Percentiles rank a stretch among this genome's conserved stretches.
Evolutionary conservation across 2,329 filamentous ascomycete species (phyloP).

Genomic region (Cladorrhinum sp.): DNA sequence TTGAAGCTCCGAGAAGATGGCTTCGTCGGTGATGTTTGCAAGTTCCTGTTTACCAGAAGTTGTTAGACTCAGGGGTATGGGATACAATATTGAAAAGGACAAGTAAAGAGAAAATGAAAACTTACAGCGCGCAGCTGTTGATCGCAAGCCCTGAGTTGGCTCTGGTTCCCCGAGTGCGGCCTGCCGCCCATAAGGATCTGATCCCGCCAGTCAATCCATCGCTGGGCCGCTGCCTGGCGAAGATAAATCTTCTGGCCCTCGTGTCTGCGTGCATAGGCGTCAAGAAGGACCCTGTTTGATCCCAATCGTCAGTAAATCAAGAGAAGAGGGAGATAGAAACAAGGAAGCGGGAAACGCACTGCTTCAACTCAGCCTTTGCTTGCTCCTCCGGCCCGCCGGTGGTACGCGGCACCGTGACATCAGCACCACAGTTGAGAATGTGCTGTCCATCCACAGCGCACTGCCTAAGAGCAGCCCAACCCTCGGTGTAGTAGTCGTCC

Average conservation of each 20-base stretch:
- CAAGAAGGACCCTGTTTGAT: constrained; percentile 50
- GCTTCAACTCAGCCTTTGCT: constrained; percentile 58
- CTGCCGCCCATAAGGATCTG: constrained; percentile 50
- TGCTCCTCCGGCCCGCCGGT: constrained; percentile 57
- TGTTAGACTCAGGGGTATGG: neutral
- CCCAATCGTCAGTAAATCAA: neutral
- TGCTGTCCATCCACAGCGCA: constrained; percentile 61
- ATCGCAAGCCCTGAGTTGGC: constrained; percentile 53
- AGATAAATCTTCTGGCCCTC: constrained; percentile 64
- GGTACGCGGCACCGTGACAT: constrained; percentile 55
- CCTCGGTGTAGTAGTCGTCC: constrained; percentile 61
- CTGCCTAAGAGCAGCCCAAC: constrained; percentile 60
- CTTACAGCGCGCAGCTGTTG: constrained; percentile 55
- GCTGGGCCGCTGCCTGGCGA: constrained; percentile 57
- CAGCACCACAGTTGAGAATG: constrained; percentile 62
- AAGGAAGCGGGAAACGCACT: constrained; percentile 46
- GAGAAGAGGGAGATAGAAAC: neutral
- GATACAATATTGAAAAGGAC: too few species aligned
- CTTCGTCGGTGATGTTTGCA: constrained; percentile 55
- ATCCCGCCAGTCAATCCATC: constrained; percentile 56
- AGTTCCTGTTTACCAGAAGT: constrained; percentile 46
- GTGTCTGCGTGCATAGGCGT: constrained; percentile 59
- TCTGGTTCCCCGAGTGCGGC: constrained; percentile 45
- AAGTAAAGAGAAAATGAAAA: constrained; percentile 14
- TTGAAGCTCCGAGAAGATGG: constrained; percentile 54